Base-by-base conservation (phyloP, 2,329 filamentous ascomycete species). In the Microsporum ferrugineum region DNA sequence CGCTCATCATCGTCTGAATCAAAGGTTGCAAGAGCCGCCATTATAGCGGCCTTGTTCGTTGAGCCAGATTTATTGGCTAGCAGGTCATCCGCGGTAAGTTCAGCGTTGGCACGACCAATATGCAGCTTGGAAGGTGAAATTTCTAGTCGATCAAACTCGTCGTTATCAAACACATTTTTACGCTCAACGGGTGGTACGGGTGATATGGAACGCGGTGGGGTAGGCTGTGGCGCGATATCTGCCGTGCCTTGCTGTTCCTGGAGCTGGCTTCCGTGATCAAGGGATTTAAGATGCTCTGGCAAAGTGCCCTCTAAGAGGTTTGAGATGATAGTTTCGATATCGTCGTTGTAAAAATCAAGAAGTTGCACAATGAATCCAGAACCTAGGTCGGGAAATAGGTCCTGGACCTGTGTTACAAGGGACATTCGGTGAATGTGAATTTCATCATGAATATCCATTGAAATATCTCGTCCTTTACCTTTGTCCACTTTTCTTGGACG, bases 1-100 rank as follows among this genome's bases (percentile, higher is more conserved):
- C 91, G 84, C 76, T 99, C 94, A 71, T 99, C 94, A 66, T 97
- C 94, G 68, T 97, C 92, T 0, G 87, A 87, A 75, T 97, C 91
- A 66, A 97, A 96, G 0, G 87, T 82, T 14, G 90, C 89, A 1
- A 97, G 82, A 0, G 92, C 92, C 2, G 91, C 89, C 29, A 96
- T 77, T 67, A 96, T 96, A 8, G 90, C 87, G 0, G 90, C 89
- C 75, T 95, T 96, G 68, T 86, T 85, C 1, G 87, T 83, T 2
- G 86, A 84, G 56, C 75, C 69, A 23, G 82, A 80, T 58, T 82
- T 82, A 69, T 90, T 85, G 56, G 81, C 77, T 5, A 92, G 81
- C 14, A 92, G 75, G 57, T 84, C 81, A 69, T 92, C 88, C n/a
- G 88, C 87, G 1, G 84, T 89, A 62, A 79, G 78, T 0, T 78